Evolutionary conservation across 352 stramenopile species (phyloP).

Genomic region (Globisporangium cederbergense): DNA sequence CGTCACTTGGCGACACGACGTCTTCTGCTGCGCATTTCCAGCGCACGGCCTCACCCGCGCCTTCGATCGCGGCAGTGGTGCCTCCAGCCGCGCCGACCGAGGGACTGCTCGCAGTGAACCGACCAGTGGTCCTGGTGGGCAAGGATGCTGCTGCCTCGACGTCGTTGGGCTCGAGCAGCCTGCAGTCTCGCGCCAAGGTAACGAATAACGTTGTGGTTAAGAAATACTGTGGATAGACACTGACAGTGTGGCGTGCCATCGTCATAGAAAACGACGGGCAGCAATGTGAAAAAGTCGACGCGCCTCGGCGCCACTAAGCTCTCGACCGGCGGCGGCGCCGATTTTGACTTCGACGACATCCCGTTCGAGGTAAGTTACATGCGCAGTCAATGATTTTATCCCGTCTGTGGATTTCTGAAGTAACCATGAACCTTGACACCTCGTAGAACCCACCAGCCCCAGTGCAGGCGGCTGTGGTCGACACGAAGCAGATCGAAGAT

Average conservation of each 20-base stretch:
- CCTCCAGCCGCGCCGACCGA: constrained; percentile 20
- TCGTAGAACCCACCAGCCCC: constrained; percentile 64
- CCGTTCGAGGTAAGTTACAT: constrained; percentile 60
- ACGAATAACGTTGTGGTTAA: not conserved
- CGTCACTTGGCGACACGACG: constrained; percentile 28
- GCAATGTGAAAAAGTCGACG: constrained; percentile 49
- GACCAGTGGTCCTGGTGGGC: constrained; percentile 70
- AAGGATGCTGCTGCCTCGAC: constrained; percentile 47
- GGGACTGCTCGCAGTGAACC: constrained; percentile 53
- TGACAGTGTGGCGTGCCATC: not conserved
- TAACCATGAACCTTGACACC: not conserved
- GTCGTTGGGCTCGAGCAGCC: constrained; percentile 32
- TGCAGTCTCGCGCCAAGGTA: constrained; percentile 68
- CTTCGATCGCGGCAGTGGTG: constrained; percentile 2
- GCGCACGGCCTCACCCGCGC: constrained; percentile 18
- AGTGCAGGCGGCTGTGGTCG: constrained; percentile 21
- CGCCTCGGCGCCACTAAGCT: constrained; percentile 75
- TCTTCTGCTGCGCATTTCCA: constrained; percentile 48
- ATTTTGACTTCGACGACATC: constrained; percentile 90
- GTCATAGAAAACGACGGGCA: constrained; percentile 31
- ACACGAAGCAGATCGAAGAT: constrained; percentile 83
- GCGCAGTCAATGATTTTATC: not conserved
- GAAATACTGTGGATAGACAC: not conserved
- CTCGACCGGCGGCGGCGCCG: constrained; percentile 38
- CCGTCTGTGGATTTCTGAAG: not conserved